These are phyloP conservation scores for Metschnikowia chrysomelidarum DNA, from an alignment of 805 yeast species.

Conservation along the genomic window DNA sequence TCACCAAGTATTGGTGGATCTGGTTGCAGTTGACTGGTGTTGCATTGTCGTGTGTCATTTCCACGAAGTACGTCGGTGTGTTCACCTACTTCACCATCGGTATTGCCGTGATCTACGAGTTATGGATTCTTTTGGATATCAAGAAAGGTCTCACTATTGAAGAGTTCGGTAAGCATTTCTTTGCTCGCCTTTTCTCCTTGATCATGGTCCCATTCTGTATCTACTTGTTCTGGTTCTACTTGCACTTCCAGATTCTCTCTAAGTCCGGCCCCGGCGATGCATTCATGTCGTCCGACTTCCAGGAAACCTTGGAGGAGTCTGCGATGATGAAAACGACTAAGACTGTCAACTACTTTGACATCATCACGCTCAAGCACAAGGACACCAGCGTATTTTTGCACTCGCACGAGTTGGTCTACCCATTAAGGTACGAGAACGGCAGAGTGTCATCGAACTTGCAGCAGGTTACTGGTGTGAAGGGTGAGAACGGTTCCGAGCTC, in stretches of 20 bases:
- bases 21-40: conserved; percentile 88
- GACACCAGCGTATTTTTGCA: conserved; percentile 78
- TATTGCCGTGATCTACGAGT: conserved; percentile 75
- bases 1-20: conserved; percentile 72
- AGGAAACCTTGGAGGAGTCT: conserved; percentile 86
- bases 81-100: conserved; percentile 90
- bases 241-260: conserved; percentile 78
- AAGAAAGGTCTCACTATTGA: conserved; percentile 59
- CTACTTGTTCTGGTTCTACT: conserved; percentile 86
- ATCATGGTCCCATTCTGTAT: conserved; percentile 78
- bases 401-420: conserved; percentile 75
- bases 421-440: conserved; percentile 94
- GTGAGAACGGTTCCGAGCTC: conserved; percentile 29
- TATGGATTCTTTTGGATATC: conserved; percentile 84
- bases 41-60: conserved; percentile 84
- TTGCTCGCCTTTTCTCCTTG: conserved; percentile 68
- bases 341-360: conserved; percentile 72
- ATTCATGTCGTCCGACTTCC: conserved; percentile 94
- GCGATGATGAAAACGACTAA: conserved; percentile 69
- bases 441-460: conserved; percentile 92
- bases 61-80: conserved; percentile 95
- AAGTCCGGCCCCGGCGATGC: conserved; percentile 95
- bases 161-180: conserved; percentile 64
- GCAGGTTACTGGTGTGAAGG: conserved; percentile 75
- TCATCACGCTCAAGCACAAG: conserved; percentile 74